phyloP scores from a whole-genome alignment of 306 rosid genomes.

The Begonia loranthoides region DNA sequence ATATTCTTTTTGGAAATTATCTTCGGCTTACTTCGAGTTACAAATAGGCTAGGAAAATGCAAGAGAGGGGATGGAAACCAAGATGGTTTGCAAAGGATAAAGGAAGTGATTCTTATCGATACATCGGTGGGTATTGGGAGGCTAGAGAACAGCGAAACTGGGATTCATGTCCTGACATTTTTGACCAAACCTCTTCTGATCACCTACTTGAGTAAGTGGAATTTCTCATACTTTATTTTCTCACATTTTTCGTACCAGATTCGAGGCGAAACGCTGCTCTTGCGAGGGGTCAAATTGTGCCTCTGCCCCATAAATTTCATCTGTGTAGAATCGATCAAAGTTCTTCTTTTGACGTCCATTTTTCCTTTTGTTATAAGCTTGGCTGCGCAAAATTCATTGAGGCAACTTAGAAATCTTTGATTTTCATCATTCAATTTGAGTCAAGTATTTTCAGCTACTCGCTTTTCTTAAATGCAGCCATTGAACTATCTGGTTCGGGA shows the following conservation, averaged over 20 bases:
- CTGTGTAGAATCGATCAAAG: slow-evolving; percentile 16
- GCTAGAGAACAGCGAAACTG: slow-evolving; percentile 56
- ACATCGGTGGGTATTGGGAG: slow-evolving; percentile 89
- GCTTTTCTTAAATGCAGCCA: too few species aligned
- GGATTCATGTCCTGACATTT: slow-evolving; percentile 92
- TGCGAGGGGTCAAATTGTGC: neutral
- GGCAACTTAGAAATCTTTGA: too few species aligned
- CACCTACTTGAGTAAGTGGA: slow-evolving; percentile 38
- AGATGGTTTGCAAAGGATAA: slow-evolving; percentile 80
- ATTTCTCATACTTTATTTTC: slow-evolving; percentile 18
- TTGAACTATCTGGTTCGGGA: too few species aligned
- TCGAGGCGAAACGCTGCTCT: too few species aligned
- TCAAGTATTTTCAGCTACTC: too few species aligned
- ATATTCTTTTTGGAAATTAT: neutral
- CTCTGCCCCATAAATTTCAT: too few species aligned
- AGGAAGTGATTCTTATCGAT: slow-evolving; percentile 64
- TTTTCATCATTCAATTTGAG: too few species aligned
- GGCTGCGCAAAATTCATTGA: too few species aligned
- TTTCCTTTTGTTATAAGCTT: too few species aligned
- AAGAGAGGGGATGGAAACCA: slow-evolving; percentile 96
- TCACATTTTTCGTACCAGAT: slow-evolving; percentile 29
- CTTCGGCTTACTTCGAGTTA: slow-evolving; percentile 14
- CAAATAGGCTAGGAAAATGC: slow-evolving; percentile 88
- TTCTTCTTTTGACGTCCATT: slow-evolving; percentile 7
- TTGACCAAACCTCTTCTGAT: slow-evolving; percentile 68